Evolutionary conservation across 352 stramenopile genomes (phyloP), one percentile per base, ranked within the genome.

Genomic region (Globisporangium orthogonon): DNA sequence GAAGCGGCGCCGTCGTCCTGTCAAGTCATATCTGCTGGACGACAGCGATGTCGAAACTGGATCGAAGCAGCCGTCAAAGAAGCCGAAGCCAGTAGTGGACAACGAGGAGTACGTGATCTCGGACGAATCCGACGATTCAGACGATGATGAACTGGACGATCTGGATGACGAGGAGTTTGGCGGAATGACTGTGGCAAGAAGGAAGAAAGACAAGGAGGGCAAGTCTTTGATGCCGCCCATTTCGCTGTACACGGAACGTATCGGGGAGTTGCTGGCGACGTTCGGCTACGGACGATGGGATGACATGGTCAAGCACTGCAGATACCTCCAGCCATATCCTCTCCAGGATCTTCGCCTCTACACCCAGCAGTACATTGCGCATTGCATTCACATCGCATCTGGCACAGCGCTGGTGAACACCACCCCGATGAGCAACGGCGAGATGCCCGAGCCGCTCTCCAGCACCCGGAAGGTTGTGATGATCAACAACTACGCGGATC

Each of bases 211-310:
- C 2, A 78, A 83, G 49, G 56, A 66, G 13, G 58, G 54, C 1
- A 79, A 76, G 54, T 5, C 37, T 5, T 52, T 58, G 7, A 43
- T 73, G 0, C 29, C 73, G 4, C 69, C 73, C 33, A 66, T 89
- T 6, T 67, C 68, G 45, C 39, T 71, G 10, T 75, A 80, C 45
- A 64, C 60, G 31, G 71, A 86, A 4, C 61, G 52, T 10, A 68
- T 92, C 31, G 50, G 50, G 11, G 76, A 91, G 6, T 23, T 79
- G 48, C 57, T 97, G 5, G 62, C 70, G 18, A 68, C 54, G 4
- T 93, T 79, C 56, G 89, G 89, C 45, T 97, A 95, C 54, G 87
- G 86, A 3, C 79, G 87, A 23, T 97, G 87, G 87, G 62, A 83
- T 28, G 75, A 88, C 11, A 89, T 96, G 46, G 63, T 70, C 37